Evolutionary conservation across 768 basidiomycete species (phyloP).

Genomic region (Phanerodontia chrysosporium): DNA sequence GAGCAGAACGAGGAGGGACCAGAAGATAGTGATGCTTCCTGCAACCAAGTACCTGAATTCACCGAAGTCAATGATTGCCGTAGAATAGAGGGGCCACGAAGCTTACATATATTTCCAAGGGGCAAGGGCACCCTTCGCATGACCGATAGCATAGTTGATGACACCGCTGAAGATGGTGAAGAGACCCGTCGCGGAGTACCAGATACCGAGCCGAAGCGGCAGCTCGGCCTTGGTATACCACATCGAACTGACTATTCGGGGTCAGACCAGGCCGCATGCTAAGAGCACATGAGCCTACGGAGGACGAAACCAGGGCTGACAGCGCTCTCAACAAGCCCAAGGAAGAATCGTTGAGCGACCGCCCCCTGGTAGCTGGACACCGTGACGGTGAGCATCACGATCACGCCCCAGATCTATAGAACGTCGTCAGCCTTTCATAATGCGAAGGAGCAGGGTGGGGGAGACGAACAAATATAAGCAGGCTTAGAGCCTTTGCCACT

Average conservation of each 20-base stretch:
- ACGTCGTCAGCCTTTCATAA: no score
- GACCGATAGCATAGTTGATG: slow-evolving; percentile 10
- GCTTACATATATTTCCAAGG: slow-evolving; percentile 13
- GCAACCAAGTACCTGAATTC: slow-evolving; percentile 6
- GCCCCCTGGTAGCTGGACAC: slow-evolving; percentile 4
- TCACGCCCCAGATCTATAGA: slow-evolving; percentile 8
- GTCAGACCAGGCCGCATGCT: neutral
- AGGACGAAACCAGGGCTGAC: slow-evolving; percentile 12
- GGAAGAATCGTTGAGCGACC: slow-evolving; percentile 9
- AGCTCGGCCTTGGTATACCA: slow-evolving; percentile 13
- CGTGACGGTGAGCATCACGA: slow-evolving; percentile 10
- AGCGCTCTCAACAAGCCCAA: slow-evolving; percentile 9
- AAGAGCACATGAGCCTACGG: neutral
- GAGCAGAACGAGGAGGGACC: slow-evolving; percentile 5
- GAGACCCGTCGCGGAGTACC: slow-evolving; percentile 9
- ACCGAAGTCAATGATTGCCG: neutral
- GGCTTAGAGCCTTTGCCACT: slow-evolving; percentile 6
- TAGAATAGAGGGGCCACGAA: neutral
- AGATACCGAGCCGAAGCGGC: slow-evolving; percentile 10
- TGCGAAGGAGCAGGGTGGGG: no score
- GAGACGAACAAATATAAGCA: slow-evolving; percentile 9
- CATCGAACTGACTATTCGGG: slow-evolving; percentile 6
- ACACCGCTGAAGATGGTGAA: slow-evolving; percentile 13
- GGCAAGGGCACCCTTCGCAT: slow-evolving; percentile 1
- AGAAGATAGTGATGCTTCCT: slow-evolving; percentile 9